Evolutionary conservation across 163 green algal species (phyloP).

Genomic region (Chlamydomonas reinhardtii): DNA sequence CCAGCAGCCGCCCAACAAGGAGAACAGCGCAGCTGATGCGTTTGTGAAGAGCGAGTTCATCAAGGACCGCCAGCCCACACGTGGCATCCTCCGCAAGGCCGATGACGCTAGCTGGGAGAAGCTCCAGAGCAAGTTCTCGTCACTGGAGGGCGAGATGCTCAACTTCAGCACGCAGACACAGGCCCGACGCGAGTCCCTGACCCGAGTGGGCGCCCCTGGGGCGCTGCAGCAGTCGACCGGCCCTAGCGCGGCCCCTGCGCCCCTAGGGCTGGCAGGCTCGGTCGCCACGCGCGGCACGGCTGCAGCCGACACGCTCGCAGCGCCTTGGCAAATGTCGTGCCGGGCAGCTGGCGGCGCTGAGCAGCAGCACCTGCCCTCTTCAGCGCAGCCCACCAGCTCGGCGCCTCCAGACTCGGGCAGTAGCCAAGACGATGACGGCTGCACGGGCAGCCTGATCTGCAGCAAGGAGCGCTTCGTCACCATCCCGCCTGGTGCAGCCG

Average conservation of each 20-base stretch:
- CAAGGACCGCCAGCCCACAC: conserved; percentile 22
- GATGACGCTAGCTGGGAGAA: not conserved
- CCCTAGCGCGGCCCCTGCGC: too few relatives aligned
- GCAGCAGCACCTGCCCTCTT: not conserved
- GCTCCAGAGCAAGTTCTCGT: conserved; percentile 19
- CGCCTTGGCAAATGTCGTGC: too few relatives aligned
- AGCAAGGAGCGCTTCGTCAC: conserved; percentile 10
- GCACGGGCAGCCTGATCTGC: not conserved
- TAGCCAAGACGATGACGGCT: not conserved
- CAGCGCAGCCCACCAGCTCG: not conserved
- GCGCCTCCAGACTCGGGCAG: not conserved
- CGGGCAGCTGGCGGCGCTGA: not conserved
- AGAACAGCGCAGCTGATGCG: not conserved
- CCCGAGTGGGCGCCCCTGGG: too few relatives aligned
- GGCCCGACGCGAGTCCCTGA: not conserved
- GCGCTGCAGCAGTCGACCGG: too few relatives aligned
- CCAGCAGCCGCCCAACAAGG: not conserved
- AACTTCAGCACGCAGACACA: conserved; percentile 25
- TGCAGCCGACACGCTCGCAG: too few relatives aligned
- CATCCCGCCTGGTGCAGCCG: conserved; percentile 24
- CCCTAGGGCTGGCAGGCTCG: too few relatives aligned
- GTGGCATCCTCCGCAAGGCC: conserved; percentile 29
- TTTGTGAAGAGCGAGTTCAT: conserved; percentile 4
- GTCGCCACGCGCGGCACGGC: too few relatives aligned
- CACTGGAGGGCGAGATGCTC: not conserved